Conservation (phyloP, 2,329 filamentous ascomycete genomes). For the Talaromyces sp. region DNA sequence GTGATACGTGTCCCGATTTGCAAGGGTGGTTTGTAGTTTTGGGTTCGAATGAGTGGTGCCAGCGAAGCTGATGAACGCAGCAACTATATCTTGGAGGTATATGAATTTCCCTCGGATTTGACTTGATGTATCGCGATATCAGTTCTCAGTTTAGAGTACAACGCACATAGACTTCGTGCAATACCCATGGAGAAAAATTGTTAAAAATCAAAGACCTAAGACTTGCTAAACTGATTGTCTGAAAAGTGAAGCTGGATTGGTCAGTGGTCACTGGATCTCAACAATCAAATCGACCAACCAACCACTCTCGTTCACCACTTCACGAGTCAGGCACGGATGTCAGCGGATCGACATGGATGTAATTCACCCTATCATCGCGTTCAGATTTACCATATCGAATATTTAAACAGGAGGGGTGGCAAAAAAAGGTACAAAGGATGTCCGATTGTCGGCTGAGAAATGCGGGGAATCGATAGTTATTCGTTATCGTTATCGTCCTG, state of each 20-base stretch:
- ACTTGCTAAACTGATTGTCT: background rate
- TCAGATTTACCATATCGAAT: background rate
- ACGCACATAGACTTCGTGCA: background rate
- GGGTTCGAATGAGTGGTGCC: slow-evolving; percentile 15
- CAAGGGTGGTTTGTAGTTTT: slow-evolving; percentile 2
- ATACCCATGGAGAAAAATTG: background rate
- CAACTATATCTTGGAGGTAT: background rate
- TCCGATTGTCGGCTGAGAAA: slow-evolving; percentile 1
- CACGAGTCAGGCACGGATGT: background rate
- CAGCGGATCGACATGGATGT: background rate
- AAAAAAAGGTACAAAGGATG: slow-evolving; percentile 3
- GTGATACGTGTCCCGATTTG: slow-evolving; percentile 11
- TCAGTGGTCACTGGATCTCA: slow-evolving; percentile 7
- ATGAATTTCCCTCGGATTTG: background rate
- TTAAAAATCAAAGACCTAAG: background rate
- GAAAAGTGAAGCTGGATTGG: background rate
- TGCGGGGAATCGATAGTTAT: background rate
- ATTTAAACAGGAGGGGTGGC: background rate
- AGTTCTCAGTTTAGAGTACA: background rate
- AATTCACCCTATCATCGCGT: background rate
- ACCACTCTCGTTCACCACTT: background rate
- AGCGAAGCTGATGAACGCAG: slow-evolving; percentile 13
- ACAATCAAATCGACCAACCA: background rate
- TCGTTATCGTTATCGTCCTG: background rate
- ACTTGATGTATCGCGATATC: background rate